phyloP scores from a whole-genome alignment of 352 stramenopile species.

The Globisporangium solare region DNA sequence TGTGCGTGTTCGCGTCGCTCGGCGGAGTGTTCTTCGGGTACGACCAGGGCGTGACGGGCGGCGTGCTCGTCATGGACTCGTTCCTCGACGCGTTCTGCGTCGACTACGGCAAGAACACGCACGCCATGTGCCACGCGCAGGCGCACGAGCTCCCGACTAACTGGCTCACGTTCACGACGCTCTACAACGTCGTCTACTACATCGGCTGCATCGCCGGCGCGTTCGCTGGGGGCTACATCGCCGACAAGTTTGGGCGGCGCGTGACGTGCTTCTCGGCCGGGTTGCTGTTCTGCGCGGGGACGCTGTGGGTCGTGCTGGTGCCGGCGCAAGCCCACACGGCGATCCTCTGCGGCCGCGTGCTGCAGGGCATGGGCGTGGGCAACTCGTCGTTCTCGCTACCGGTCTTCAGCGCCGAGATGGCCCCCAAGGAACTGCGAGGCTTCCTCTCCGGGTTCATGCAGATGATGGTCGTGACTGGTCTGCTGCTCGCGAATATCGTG shows the following conservation, averaged over 20 bases:
- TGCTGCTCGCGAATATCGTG: conserved; percentile 37
- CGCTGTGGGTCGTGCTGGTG: conserved; percentile 23
- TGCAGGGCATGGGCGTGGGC: conserved; percentile 37
- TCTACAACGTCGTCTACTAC: conserved; percentile 42
- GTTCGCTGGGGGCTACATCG: conserved; percentile 22
- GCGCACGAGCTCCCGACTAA: conserved; percentile 22
- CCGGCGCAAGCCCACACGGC: conserved; percentile 17
- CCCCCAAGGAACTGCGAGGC: conserved; percentile 32
- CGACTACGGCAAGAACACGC: conserved; percentile 36
- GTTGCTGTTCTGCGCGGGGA: conserved; percentile 35
- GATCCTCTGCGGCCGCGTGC: conserved; percentile 25
- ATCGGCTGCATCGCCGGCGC: conserved; percentile 35
- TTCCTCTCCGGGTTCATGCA: conserved; percentile 38
- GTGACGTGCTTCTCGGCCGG: conserved; percentile 30
- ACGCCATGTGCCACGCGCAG: conserved; percentile 11
- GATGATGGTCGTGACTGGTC: conserved; percentile 34
- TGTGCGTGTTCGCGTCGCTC: conserved; percentile 36
- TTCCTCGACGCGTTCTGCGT: conserved; percentile 42
- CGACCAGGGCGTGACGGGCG: conserved; percentile 33
- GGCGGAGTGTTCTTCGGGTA: conserved; percentile 37
- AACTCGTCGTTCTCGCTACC: conserved; percentile 43
- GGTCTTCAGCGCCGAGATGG: conserved; percentile 40
- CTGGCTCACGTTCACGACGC: conserved; percentile 38
- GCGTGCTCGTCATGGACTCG: conserved; percentile 35
- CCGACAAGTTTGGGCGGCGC: conserved; percentile 33